A percentile compares a stretch with the other conserved stretches of the same genome.
Evolutionary conservation across 306 rosid species (phyloP).

Genomic region (Ammopiptanthus mongolicus): DNA sequence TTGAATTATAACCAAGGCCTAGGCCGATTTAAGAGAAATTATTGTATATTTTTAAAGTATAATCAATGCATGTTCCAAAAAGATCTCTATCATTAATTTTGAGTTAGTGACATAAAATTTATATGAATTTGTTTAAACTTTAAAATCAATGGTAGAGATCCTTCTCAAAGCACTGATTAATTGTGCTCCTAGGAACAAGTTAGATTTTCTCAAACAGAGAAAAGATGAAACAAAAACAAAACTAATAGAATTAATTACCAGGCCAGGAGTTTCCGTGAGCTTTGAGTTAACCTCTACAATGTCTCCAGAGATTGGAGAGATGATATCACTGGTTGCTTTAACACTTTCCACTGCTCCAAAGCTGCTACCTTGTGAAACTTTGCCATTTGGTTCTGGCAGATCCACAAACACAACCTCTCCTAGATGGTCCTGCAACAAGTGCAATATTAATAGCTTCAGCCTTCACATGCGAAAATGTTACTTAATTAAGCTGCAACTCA

Average conservation of each 20-base stretch:
- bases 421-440: conserved; percentile 68
- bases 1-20: too few relatives aligned
- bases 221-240: neutral
- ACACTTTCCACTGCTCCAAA: conserved; percentile 99
- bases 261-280: neutral
- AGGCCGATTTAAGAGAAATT: too few relatives aligned
- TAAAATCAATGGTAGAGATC: too few relatives aligned
- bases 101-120: too few relatives aligned
- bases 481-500: neutral
- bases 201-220: neutral
- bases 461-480: neutral
- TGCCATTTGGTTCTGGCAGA: conserved; percentile 63
- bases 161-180: too few relatives aligned
- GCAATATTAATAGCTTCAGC: neutral
- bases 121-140: too few relatives aligned
- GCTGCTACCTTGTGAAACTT: conserved; percentile 47
- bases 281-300: conserved; percentile 45
- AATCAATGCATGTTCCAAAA: too few relatives aligned
- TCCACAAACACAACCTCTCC: conserved; percentile 98
- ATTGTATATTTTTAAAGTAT: too few relatives aligned
- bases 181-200: neutral
- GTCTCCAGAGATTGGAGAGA: conserved; percentile 92
- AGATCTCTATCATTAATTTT: too few relatives aligned
- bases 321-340: conserved; percentile 93
- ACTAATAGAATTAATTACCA: neutral